These are phyloP conservation scores for Eucalyptus pauciflora DNA, from an alignment of 345 rosid genomes.

Conservation along the genomic window DNA sequence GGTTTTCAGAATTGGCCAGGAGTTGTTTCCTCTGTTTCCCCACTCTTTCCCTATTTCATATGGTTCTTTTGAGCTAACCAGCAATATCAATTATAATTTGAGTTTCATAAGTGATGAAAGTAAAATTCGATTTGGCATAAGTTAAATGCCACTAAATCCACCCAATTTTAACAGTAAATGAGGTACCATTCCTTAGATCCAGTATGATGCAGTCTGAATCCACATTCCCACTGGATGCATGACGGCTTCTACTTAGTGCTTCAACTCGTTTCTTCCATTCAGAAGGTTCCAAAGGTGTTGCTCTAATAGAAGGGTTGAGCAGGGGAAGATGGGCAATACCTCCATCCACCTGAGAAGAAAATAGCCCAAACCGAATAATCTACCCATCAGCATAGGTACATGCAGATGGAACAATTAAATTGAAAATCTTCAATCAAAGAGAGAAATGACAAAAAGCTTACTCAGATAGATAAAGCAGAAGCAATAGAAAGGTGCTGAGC, in stretches of 20 bases:
- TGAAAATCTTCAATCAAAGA: neutral
- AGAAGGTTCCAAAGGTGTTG: conserved; percentile 64
- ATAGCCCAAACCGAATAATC: neutral
- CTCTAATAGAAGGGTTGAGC: conserved; percentile 62
- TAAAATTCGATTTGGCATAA: neutral
- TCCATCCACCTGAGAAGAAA: conserved; percentile 55
- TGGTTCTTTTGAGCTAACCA: neutral
- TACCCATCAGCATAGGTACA: neutral
- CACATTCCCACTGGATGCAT: conserved; percentile 13
- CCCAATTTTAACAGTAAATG: neutral
- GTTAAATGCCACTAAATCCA: neutral
- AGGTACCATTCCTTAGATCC: conserved; percentile 90
- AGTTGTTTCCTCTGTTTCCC: neutral
- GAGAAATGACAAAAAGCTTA: neutral
- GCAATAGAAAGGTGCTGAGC: neutral
- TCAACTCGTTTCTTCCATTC: conserved; percentile 73
- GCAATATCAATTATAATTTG: neutral
- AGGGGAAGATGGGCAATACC: conserved; percentile 78
- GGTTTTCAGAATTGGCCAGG: neutral
- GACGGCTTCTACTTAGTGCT: conserved; percentile 10
- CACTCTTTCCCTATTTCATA: neutral
- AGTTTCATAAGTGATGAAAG: neutral
- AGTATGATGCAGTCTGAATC: conserved; percentile 35
- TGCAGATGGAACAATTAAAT: neutral
- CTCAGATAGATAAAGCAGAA: neutral